Base-by-base conservation (phyloP, 768 basidiomycete species). In the Podaxis sp. region DNA sequence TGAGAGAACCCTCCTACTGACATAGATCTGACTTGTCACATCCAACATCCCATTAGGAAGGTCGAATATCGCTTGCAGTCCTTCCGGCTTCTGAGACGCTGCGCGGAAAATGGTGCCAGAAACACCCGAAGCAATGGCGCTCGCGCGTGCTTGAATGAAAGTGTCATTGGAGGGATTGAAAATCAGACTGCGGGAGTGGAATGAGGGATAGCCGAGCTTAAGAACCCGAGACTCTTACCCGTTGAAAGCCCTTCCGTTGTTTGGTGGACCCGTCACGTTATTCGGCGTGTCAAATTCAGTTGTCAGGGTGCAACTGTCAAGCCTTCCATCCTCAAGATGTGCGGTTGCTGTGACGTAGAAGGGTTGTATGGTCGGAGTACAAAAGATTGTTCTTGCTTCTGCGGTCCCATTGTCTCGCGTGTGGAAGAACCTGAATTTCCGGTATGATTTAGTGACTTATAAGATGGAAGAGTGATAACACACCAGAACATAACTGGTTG, bases 401-500 rank as follows among this genome's bases (percentile, higher is more conserved):
- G 73, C 68, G 23, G 62, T 72, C 16, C 69, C 65, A 51, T 67
- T 65, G 47, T 74, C 68, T 16, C 63, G 63, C 5, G 58, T 60
- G 56, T 81, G 74, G 68, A 77, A 87, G 68, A 68, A 79, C 77
- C 78, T 69, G 54, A 35, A 55, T 10, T 52, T 62, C 32, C 38
- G 11, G 60, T 46, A 38, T 21, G 25, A 47, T 3, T 25, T 27
- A 23, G 18, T 23, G 25, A 53, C 7, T 36, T 35, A 14, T 57
- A 51, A 18, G 47, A 23, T 35, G 21, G 38, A 32, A 52, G 32
- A 53, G 40, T 18, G 2, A n/a, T 42, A 11, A 57, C 71, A 11
- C 70, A 88, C 87, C 87, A 90, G 65, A 89, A 90, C 73, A 89
- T 79, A 46, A 89, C 84, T 6, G 88, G 85, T 37, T 76, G 79